phyloP scores from a whole-genome alignment of 1,284 basidiomycete species.

The Cutaneotrichosporon cutaneum region DNA sequence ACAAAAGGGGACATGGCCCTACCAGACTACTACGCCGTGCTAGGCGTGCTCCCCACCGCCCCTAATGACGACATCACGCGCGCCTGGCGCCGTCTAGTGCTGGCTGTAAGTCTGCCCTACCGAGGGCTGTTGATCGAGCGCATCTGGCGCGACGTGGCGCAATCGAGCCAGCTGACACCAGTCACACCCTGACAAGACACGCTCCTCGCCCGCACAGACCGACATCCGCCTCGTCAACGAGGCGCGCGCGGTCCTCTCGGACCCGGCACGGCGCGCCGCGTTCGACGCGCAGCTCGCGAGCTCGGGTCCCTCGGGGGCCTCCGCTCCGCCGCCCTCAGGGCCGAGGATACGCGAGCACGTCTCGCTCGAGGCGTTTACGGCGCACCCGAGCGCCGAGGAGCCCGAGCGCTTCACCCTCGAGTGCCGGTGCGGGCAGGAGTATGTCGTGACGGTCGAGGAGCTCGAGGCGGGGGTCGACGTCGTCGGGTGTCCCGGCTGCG shows the following conservation, averaged over 20 bases:
- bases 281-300: slow-evolving; percentile 27
- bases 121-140: background rate
- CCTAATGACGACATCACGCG: slow-evolving; percentile 37
- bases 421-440: slow-evolving; percentile 52
- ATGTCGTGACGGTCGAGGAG: slow-evolving; percentile 47
- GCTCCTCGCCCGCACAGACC: background rate
- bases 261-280: slow-evolving; percentile 22
- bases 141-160: background rate
- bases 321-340: background rate
- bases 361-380: slow-evolving; percentile 46
- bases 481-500: slow-evolving; percentile 54
- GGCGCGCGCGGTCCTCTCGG: slow-evolving; percentile 47
- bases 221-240: slow-evolving; percentile 48
- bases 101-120: no score
- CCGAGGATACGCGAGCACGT: slow-evolving; percentile 30
- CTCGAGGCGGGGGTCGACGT: slow-evolving; percentile 54
- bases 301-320: no score
- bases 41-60: slow-evolving; percentile 38
- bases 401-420: slow-evolving; percentile 48
- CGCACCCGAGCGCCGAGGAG: slow-evolving; percentile 28
- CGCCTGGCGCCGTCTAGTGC: slow-evolving; percentile 34
- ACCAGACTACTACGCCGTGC: slow-evolving; percentile 44
- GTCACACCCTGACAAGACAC: slow-evolving; percentile 47
- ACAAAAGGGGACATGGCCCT: slow-evolving; percentile 8
- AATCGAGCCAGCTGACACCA: slow-evolving; percentile 15